Percentiles rank a stretch among this genome's conserved stretches.
phyloP scores from a whole-genome alignment of 2,329 filamentous ascomycete species.

The Pseudogymnoascus sp. region DNA sequence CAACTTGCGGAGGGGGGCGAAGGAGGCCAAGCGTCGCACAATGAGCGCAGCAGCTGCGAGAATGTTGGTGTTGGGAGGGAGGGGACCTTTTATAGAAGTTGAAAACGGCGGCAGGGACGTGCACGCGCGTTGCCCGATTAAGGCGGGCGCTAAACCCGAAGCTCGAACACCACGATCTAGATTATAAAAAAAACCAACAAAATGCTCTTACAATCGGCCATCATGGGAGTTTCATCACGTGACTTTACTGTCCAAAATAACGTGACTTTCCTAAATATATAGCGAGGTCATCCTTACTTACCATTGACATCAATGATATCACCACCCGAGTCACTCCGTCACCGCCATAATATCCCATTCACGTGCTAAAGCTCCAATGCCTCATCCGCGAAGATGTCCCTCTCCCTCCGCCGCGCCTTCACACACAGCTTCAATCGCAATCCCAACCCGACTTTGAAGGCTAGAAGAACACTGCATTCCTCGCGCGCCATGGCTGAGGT shows the following conservation, averaged over 20 bases:
- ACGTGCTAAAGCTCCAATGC: neutral
- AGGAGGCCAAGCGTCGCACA: too few relatives aligned
- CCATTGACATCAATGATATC: constrained; percentile 3
- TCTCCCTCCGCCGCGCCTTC: neutral
- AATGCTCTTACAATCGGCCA: neutral
- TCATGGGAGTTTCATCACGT: neutral
- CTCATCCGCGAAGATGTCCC: neutral
- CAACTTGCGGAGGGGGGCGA: too few relatives aligned
- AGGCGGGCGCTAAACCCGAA: neutral
- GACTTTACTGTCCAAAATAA: neutral
- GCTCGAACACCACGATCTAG: too few relatives aligned
- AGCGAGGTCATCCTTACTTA: neutral
- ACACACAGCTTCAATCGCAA: neutral
- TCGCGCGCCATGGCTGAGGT: neutral
- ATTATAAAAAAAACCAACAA: neutral
- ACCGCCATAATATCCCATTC: neutral
- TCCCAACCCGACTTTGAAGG: neutral
- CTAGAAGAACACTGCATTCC: neutral
- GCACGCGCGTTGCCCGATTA: neutral
- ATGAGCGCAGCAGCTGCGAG: too few relatives aligned
- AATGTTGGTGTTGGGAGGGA: too few relatives aligned
- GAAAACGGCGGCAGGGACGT: neutral
- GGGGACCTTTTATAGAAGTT: too few relatives aligned
- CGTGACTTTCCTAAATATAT: neutral
- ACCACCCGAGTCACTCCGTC: neutral